Evolutionary conservation across 2,329 filamentous ascomycete species (phyloP), one percentile per base, ranked within the genome.

Genomic region (Cordyceps tenuipes): DNA sequence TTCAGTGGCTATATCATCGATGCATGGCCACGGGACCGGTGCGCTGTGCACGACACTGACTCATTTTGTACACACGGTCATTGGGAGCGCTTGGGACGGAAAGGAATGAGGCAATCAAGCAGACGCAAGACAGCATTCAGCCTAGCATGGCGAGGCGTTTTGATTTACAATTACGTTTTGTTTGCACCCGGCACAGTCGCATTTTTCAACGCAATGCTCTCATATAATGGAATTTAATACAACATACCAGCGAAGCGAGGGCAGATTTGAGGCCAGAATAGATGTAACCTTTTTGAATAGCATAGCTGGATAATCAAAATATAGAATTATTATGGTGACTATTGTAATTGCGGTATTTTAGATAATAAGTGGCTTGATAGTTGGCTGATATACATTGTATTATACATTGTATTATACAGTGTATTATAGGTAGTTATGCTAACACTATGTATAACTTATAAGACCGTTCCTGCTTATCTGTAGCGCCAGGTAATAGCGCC

Each of bases 81-180:
- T 26, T 59, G 47, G 47, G 49, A 53, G 57, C 48, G 41, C 29
- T 44, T 39, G 49, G 49, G 13, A 46, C 2, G 4, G 23, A 23
- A 23, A 23, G 23, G 23, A 23, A 23, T 23, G 23, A 23, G 23
- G 23, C 23, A 46, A 52, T 4, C 36, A n/a, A 51, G n/a, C 5
- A 52, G 39, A 17, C 47, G 26, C n/a, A 48, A 47, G 5, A 19
- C 17, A 53, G 57, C 57, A 59, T 59, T 36, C 41, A 52, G 61
- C 50, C 57, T 34, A 53, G 61, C 61, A 62, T 62, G 57, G 57
- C 57, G 61, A 60, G 57, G 61, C 57, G 57, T 62, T 62, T 53
- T 57, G 26, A 47, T 57, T 59, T 48, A 19, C 43, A 10, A 21
- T 31, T 50, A 8, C 39, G 21, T 21, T 31, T n/a, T 41, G 36